Base-by-base conservation (phyloP, 1,139 yeast species). In the Wickerhamomyces sp. region DNA sequence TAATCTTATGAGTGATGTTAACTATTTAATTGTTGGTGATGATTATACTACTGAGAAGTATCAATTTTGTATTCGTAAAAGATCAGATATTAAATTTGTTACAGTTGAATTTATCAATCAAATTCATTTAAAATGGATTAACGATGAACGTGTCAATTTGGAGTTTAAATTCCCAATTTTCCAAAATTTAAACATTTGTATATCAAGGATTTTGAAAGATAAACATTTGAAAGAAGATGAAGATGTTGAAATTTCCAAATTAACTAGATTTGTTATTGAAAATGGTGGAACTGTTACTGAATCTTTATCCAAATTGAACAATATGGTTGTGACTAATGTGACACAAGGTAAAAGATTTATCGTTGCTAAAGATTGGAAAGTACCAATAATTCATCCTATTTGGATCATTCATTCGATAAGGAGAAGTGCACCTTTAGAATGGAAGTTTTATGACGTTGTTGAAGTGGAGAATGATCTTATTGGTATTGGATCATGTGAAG, bases 341-440 rank as follows among this genome's bases (percentile, higher is more conserved):
- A 58, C 61, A 20, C 50, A 59, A 15, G 95, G 95, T 1, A 72
- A 70, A 39, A 64, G 93, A 41, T 82, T 68, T 49, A 63, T 62
- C 20, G 78, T 73, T 54, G 88, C 91, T 1, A 39, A 66, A 7
- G 78, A 76, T 49, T 81, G 91, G 89, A 66, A 65, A 6, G 72
- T 78, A 4, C 82, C 85, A 1, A 70, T 78, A 1, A 74, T 86
- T 4, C 88, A 83, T 52, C 91, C 93, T 0, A 59, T 73, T 34
- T 88, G 94, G 93, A 57, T 88, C 4, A 49, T 70, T 16, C 86
- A 85, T 53, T 75, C 85, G 31, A 54, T 75, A 4, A 61, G 66
- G 30, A 62, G 95, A 41, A 75, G 72, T 4, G 87, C 86, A 0
- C 64, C 75, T 3, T 55, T 86, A 33, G 72, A 70, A 20, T 65